Base-by-base conservation (phyloP, 768 basidiomycete species). In the Russula sp. region DNA sequence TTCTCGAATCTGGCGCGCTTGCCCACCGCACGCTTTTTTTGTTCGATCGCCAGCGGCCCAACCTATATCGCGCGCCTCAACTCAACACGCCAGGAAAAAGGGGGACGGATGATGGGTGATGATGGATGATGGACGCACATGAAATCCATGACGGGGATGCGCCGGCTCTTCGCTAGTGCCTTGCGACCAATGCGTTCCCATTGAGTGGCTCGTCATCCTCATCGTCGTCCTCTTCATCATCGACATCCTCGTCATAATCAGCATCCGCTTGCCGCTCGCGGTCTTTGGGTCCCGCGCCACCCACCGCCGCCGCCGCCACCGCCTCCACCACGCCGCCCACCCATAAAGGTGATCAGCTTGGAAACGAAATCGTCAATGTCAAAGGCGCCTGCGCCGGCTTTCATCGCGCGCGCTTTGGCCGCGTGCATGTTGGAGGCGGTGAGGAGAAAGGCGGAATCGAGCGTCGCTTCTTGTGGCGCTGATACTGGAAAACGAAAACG, bases 361-460 rank as follows among this genome's bases (percentile, higher is more conserved):
- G 84, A 75, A 59, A 99, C 79, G 69, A 95, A 98, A 61, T 98
- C 94, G 68, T 96, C 93, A 46, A 90, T 78, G 71, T 99, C 96
- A 71, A 98, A 99, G 16, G 88, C 86, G 60, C 91, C 90, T 0
- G 84, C 84, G 59, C 91, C 92, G 0, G 92, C 85, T 74, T 92
- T 94, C 85, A 96, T 88, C 34, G 87, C 86, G 34, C 92, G 89
- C n/a, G 94, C 94, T 72, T 95, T 89, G 69, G 88, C 86, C 2
- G 91, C 88, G 50, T 89, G 85, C 69, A 92, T 84, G 64, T 84
- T 88, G 3, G 92, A 88, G 13, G 89, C 85, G 72, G 85, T 83
- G 2, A 90, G 75, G 30, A 98, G 83, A 26, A 95, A 81, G 48
- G 83, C 80, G 0, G 96, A 94, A 74, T 98, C 97, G 13, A 98